phyloP scores from a whole-genome alignment of 768 basidiomycete species.

The Hebeloma cylindrosporum region DNA sequence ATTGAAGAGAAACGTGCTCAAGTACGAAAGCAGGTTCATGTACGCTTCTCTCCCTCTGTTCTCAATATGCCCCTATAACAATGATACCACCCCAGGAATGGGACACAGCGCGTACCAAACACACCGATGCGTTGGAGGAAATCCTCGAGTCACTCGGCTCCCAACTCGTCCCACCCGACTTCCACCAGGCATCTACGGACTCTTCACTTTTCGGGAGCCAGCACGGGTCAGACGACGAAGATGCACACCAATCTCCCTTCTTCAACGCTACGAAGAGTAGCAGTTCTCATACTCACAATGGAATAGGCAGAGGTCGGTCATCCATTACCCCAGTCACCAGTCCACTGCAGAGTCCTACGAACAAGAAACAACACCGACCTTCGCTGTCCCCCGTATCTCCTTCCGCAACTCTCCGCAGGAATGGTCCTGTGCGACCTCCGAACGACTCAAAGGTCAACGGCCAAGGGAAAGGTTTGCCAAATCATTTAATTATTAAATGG shows the following conservation, averaged over 20 bases:
- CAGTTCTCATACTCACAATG: slow-evolving; percentile 1
- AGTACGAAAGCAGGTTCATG: slow-evolving; percentile 62
- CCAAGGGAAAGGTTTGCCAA: slow-evolving; percentile 18
- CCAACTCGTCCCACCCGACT: slow-evolving; percentile 76
- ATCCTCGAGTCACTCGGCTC: slow-evolving; percentile 71
- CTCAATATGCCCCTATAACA: not conserved
- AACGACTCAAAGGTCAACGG: slow-evolving; percentile 3
- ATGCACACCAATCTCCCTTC: slow-evolving; percentile 13
- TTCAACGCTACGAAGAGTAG: not conserved
- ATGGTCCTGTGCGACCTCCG: slow-evolving; percentile 14
- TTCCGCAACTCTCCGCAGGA: slow-evolving; percentile 30
- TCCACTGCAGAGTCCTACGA: slow-evolving; percentile 11
- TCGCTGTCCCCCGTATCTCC: slow-evolving; percentile 30
- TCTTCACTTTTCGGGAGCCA: slow-evolving; percentile 84
- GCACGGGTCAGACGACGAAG: slow-evolving; percentile 46
- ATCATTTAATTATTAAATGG: not conserved
- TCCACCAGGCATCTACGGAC: slow-evolving; percentile 64
- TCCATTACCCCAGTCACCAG: slow-evolving; percentile 6
- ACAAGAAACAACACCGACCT: slow-evolving; percentile 8
- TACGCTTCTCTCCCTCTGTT: slow-evolving; percentile 27
- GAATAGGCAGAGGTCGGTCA: too few relatives aligned
- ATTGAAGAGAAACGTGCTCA: slow-evolving; percentile 70
- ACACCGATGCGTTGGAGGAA: slow-evolving; percentile 60
- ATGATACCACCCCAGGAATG: slow-evolving; percentile 54
- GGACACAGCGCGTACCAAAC: slow-evolving; percentile 63